Evolutionary conservation across 176 grass and related monocot species (phyloP), one percentile per base, ranked within the genome.

Genomic region (Bonia amplexicaulis): DNA sequence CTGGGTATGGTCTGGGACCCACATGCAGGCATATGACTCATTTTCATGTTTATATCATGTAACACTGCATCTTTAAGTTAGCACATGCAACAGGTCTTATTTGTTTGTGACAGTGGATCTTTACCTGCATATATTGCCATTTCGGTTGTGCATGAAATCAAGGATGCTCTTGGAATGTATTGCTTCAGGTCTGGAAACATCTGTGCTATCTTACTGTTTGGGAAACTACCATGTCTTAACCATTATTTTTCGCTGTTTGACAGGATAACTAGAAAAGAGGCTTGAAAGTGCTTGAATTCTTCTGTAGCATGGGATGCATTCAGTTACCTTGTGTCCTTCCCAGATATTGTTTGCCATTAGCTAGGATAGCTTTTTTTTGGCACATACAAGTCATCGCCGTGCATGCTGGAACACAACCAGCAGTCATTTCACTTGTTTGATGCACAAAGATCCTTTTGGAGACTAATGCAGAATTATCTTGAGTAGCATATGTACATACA

Each of bases 261-360:
- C 91, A 99, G 96, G 90, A 96, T 99, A 90, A 88, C 97, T 9
- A 94, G 97, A 65, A 99, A 99, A 76, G 93, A 99, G 86, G 93
- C 97, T 65, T 99, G 81, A 92, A 53, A 37, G 11, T 64, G 77
- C 62, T 17, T 85, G 62, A 69, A 16, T 47, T 44, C 35, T 22
- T 77, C 57, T 25, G 11, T 69, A 58, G 23, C 63, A 47, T 31
- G 16, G 25, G 13, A 86, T 31, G 69, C 59, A 41, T 68, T 41
- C 69, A 13, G 70, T 73, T 31, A 67, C 63, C 44, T 65, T 48
- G n/a, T 84, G 15, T 74, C 44, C 17, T 69, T 68, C 19, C 19
- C 1, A 35, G 33, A 42, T 73, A 84, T 33, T 60, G 45, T 48
- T 67, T 81, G 55, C 40, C 42, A n/a, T 58, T 58, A 58, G 20